phyloP scores from a whole-genome alignment of 345 rosid species.

The Acer yangbiense region DNA sequence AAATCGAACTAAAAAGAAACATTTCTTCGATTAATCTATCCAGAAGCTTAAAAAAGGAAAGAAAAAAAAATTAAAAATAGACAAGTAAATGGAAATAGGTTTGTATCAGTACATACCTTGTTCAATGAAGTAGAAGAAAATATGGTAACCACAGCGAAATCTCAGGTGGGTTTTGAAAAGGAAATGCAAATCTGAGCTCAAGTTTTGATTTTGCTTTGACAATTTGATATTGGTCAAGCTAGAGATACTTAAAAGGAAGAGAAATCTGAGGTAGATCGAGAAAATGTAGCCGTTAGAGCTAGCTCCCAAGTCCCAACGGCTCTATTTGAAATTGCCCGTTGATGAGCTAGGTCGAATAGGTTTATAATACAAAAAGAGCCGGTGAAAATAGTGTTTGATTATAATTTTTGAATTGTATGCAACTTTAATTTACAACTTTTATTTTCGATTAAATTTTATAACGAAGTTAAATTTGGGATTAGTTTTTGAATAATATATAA shows the following conservation, averaged over 20 bases:
- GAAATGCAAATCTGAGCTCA: constrained; percentile 2
- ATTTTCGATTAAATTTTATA: too few relatives aligned
- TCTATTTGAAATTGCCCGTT: constrained; percentile 12
- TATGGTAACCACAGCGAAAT: not conserved
- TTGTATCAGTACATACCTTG: constrained; percentile 5
- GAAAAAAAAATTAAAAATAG: too few relatives aligned
- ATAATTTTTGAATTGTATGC: not conserved
- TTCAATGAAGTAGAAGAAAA: constrained; percentile 3
- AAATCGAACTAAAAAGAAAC: not conserved
- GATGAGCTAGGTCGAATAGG: too few relatives aligned
- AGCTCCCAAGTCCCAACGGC: constrained; percentile 20
- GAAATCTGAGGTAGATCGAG: not conserved
- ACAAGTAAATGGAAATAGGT: not conserved
- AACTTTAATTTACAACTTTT: too few relatives aligned
- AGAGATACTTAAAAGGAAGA: constrained; percentile 14
- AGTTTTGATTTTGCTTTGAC: not conserved
- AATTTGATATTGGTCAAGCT: not conserved
- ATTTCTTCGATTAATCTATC: not conserved
- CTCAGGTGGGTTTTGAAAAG: constrained; percentile 6
- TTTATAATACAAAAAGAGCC: too few relatives aligned
- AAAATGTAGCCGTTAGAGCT: constrained; percentile 21
- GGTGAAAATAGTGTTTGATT: too few relatives aligned
- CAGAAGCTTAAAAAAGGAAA: not conserved
- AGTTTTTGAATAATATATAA: too few relatives aligned
- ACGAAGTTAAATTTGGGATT: too few relatives aligned